Conservation (phyloP, 305 asterid species). For the Plantago coronopus region DNA sequence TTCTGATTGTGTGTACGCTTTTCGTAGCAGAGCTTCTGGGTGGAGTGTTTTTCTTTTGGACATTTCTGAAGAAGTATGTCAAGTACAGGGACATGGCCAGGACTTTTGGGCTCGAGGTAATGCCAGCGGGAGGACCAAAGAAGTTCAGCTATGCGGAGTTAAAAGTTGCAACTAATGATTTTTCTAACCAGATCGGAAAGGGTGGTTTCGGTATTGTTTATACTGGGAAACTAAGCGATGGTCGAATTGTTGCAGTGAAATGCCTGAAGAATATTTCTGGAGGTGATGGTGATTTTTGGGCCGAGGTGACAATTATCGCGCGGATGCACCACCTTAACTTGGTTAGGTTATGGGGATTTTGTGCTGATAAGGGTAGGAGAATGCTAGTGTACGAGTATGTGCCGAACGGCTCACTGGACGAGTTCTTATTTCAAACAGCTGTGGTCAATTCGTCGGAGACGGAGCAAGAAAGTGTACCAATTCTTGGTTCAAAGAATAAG, state of each 20-base stretch:
- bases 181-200: slow-evolving; percentile 54
- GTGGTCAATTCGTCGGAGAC: slow-evolving; percentile 21
- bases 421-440: slow-evolving; percentile 54
- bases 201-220: slow-evolving; percentile 82
- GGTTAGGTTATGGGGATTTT: slow-evolving; percentile 85
- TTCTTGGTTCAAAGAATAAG: slow-evolving; percentile 34
- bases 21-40: slow-evolving; percentile 76
- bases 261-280: slow-evolving; percentile 47
- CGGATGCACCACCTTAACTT: slow-evolving; percentile 89
- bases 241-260: slow-evolving; percentile 74
- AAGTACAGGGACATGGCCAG: slow-evolving; percentile 89
- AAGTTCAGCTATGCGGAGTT: slow-evolving; percentile 62
- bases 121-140: slow-evolving; percentile 79
- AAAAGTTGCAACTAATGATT: slow-evolving; percentile 55
- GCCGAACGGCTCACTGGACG: slow-evolving; percentile 67
- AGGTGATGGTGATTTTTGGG: slow-evolving; percentile 82
- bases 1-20: slow-evolving; percentile 47
- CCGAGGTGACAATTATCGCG: slow-evolving; percentile 81
- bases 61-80: slow-evolving; percentile 63
- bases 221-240: slow-evolving; percentile 66
- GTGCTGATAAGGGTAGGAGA: slow-evolving; percentile 70
- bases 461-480: slow-evolving; percentile 12
- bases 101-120: slow-evolving; percentile 72
- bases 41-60: slow-evolving; percentile 73
- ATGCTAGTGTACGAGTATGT: slow-evolving; percentile 75